Conservation (phyloP, 257 asterid species). For the Linaria vulgaris region DNA sequence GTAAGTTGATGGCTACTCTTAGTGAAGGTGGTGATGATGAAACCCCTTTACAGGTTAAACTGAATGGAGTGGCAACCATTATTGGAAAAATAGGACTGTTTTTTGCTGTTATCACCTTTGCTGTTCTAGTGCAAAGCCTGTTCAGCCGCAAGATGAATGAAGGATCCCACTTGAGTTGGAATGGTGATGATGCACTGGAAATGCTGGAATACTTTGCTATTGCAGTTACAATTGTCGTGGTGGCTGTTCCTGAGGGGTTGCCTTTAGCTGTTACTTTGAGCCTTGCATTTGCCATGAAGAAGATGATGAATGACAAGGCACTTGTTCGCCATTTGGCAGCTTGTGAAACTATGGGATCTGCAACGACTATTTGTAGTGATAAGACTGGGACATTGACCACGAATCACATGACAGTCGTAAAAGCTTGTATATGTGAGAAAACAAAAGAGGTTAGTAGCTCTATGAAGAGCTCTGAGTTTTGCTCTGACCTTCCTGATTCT, state of each 20-base stretch:
- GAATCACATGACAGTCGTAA: slow-evolving; percentile 84
- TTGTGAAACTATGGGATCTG: slow-evolving; percentile 91
- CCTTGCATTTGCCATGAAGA: slow-evolving; percentile 86
- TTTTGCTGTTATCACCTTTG: slow-evolving; percentile 79
- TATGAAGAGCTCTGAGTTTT: slow-evolving; percentile 24
- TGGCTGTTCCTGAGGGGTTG: slow-evolving; percentile 91
- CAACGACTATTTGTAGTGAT: slow-evolving; percentile 81
- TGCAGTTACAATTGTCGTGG: slow-evolving; percentile 89
- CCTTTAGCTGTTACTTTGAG: slow-evolving; percentile 84
- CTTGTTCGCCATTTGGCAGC: slow-evolving; percentile 86
- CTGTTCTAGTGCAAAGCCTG: slow-evolving; percentile 70
- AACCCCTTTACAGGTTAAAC: slow-evolving; percentile 80
- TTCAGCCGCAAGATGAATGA: slow-evolving; percentile 47
- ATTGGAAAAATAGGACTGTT: slow-evolving; percentile 84
- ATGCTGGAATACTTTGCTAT: slow-evolving; percentile 79
- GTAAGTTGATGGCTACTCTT: slow-evolving; percentile 78
- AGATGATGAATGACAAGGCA: slow-evolving; percentile 90
- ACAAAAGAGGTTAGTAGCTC: slow-evolving; percentile 32
- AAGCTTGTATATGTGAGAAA: slow-evolving; percentile 71
- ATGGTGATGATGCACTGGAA: slow-evolving; percentile 73
- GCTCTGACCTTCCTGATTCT: slow-evolving; percentile 53
- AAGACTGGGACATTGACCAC: slow-evolving; percentile 83
- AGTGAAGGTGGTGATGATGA: slow-evolving; percentile 95
- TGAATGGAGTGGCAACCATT: slow-evolving; percentile 88
- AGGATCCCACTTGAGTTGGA: slow-evolving; percentile 55